phyloP scores from a whole-genome alignment of 179 eudicot species.

The Silene noctiflora region DNA sequence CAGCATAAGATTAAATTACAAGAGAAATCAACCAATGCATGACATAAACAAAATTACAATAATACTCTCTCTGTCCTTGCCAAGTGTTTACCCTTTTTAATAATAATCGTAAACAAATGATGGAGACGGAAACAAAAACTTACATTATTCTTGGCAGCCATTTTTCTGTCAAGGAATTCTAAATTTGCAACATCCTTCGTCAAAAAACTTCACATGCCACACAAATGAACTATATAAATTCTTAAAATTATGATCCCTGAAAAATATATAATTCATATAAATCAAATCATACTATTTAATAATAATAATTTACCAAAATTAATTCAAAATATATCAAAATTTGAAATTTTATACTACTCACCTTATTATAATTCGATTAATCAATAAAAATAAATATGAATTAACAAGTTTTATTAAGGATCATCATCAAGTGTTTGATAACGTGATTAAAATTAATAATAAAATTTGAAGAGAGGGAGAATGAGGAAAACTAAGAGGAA shows the following conservation, averaged over 20 bases:
- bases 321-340: too few relatives aligned
- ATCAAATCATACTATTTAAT: too few relatives aligned
- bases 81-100: not conserved
- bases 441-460: too few relatives aligned
- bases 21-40: not conserved
- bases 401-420: not conserved
- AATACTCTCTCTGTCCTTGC: too few relatives aligned
- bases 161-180: not conserved
- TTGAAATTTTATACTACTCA: not conserved
- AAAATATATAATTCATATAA: too few relatives aligned
- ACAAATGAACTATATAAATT: not conserved
- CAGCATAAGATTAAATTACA: not conserved
- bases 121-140: not conserved
- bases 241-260: not conserved
- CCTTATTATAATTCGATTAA: not conserved
- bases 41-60: too few relatives aligned
- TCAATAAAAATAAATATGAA: not conserved
- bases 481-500: too few relatives aligned
- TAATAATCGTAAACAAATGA: not conserved
- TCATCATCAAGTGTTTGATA: too few relatives aligned
- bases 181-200: not conserved
- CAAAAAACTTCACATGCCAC: not conserved
- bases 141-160: conserved; percentile 6
- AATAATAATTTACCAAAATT: too few relatives aligned
- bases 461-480: too few relatives aligned